phyloP scores from a whole-genome alignment of 2,329 filamentous ascomycete species.

The Diaporthe sp. region DNA sequence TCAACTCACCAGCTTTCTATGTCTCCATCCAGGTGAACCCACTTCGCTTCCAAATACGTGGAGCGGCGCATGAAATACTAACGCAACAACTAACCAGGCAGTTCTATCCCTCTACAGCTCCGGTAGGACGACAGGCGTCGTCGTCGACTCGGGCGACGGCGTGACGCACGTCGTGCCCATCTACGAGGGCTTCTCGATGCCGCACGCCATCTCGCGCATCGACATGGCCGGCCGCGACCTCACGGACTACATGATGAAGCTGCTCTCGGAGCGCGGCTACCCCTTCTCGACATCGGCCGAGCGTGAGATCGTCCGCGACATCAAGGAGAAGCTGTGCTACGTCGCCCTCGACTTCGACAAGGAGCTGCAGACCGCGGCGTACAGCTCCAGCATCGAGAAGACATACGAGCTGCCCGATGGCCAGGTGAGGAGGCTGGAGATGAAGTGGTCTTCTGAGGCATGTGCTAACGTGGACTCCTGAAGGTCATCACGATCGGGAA shows the following conservation, averaged over 20 bases:
- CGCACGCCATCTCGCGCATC: slow-evolving; percentile 99
- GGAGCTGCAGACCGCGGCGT: slow-evolving; percentile 99
- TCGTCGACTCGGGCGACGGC: slow-evolving; percentile 99
- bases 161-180: slow-evolving; percentile 99
- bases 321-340: slow-evolving; percentile 99
- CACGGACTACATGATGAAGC: slow-evolving; percentile 99
- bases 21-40: slow-evolving; percentile 79
- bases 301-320: slow-evolving; percentile 62
- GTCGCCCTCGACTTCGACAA: slow-evolving; percentile 99
- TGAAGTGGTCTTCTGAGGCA: neutral
- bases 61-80: neutral
- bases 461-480: neutral
- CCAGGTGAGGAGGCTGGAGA: slow-evolving; percentile 57
- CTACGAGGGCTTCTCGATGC: slow-evolving; percentile 99
- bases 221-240: slow-evolving; percentile 99
- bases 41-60: fast-evolving
- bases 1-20: slow-evolving; percentile 99
- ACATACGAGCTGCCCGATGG: slow-evolving; percentile 99
- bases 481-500: slow-evolving; percentile 99
- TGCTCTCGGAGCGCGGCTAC: slow-evolving; percentile 98
- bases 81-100: slow-evolving; percentile 70
- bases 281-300: slow-evolving; percentile 99
- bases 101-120: slow-evolving; percentile 99
- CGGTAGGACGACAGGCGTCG: slow-evolving; percentile 99
- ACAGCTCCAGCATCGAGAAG: slow-evolving; percentile 99